These are phyloP conservation scores for Boechera stricta DNA, from an alignment of 345 rosid genomes.

Conservation along the genomic window DNA sequence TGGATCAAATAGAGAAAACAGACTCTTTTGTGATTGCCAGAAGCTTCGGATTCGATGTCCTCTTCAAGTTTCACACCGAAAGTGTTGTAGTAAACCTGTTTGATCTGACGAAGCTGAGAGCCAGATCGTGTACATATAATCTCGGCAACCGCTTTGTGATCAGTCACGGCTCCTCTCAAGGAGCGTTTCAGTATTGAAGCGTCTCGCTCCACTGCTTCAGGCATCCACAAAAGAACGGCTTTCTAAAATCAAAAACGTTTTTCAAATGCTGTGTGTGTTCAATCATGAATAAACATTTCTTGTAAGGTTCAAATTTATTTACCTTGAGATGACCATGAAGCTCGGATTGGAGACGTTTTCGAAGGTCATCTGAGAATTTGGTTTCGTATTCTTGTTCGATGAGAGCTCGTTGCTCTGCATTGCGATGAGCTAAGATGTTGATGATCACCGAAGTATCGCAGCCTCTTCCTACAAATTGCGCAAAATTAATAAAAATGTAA, in stretches of 20 bases:
- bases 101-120: constrained; percentile 60
- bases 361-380: constrained; percentile 53
- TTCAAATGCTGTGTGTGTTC: neutral
- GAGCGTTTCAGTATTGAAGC: constrained; percentile 51
- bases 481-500: neutral
- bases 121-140: constrained; percentile 61
- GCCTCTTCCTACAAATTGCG: constrained; percentile 53
- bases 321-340: constrained; percentile 73
- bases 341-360: constrained; percentile 59
- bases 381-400: constrained; percentile 68
- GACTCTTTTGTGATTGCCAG: constrained; percentile 62
- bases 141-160: constrained; percentile 56
- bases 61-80: constrained; percentile 49
- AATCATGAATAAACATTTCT: neutral
- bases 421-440: constrained; percentile 59
- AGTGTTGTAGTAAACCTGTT: constrained; percentile 52
- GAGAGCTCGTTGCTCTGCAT: constrained; percentile 56
- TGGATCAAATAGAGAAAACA: neutral
- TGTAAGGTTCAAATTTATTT: neutral
- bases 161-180: constrained; percentile 54
- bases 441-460: constrained; percentile 58
- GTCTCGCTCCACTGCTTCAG: constrained; percentile 57
- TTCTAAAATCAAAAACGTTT: constrained; percentile 47
- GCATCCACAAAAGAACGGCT: constrained; percentile 68
- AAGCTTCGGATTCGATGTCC: constrained; percentile 56